A percentile compares a stretch with the other conserved stretches of the same genome.
Conservation (phyloP, 2,329 filamentous ascomycete species). For the Trichoderma cornu-damae region DNA sequence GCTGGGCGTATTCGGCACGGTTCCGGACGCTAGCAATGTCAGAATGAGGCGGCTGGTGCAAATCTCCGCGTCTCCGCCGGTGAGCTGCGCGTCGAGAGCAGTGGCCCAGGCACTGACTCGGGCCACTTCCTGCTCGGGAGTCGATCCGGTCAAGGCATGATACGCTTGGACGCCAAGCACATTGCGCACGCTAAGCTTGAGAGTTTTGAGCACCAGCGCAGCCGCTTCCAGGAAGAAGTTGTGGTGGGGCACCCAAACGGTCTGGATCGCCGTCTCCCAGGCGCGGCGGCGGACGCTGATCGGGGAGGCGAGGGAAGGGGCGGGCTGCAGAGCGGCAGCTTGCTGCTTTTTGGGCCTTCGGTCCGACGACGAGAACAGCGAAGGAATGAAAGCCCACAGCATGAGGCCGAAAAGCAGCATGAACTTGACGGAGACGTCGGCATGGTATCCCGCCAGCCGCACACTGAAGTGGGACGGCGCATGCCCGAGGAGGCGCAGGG, state of each 20-base stretch:
- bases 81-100: conserved; percentile 85
- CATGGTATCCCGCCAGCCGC: conserved; percentile 50
- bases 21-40: conserved; percentile 82
- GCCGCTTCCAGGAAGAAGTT: conserved; percentile 81
- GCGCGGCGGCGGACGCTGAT: conserved; percentile 82
- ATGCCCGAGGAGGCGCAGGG: conserved; percentile 51
- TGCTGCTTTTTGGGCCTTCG: conserved; percentile 51
- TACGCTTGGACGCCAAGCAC: conserved; percentile 72
- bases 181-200: conserved; percentile 76
- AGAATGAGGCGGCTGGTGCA: conserved; percentile 81
- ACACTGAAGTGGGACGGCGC: conserved; percentile 47
- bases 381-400: conserved; percentile 52
- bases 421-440: conserved; percentile 50
- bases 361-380: conserved; percentile 41
- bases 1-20: conserved; percentile 74
- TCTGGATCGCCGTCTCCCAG: conserved; percentile 90
- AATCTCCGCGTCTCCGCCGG: conserved; percentile 83
- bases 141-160: conserved; percentile 71
- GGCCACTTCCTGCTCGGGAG: conserved; percentile 77
- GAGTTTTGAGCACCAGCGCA: conserved; percentile 71
- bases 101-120: conserved; percentile 90
- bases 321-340: conserved; percentile 43
- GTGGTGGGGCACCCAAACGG: conserved; percentile 84
- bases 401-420: conserved; percentile 49
- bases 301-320: conserved; percentile 71